These are phyloP conservation scores for Calcarisporium arbuscula DNA, from an alignment of 2,329 filamentous ascomycete species.

Conservation along the genomic window DNA sequence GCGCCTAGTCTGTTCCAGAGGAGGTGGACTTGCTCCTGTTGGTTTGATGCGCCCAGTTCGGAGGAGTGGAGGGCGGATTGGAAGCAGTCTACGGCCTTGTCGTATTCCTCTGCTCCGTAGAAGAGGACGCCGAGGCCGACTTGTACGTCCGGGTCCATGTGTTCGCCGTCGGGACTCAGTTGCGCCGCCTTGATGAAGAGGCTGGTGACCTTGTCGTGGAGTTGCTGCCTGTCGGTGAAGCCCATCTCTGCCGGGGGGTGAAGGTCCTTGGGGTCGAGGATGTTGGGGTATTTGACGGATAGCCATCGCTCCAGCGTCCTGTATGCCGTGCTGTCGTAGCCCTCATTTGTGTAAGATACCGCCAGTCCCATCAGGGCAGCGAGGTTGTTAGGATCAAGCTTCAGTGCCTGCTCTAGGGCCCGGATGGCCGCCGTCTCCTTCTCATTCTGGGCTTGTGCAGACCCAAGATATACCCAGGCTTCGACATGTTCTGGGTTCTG, in stretches of 20 bases:
- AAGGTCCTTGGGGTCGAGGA: conserved; percentile 66
- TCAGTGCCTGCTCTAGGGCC: conserved; percentile 84
- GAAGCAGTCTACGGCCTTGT: conserved; percentile 98
- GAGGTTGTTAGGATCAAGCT: conserved; percentile 79
- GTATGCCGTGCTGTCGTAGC: conserved; percentile 95
- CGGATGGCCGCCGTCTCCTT: conserved; percentile 96
- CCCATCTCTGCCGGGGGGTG: conserved; percentile 77
- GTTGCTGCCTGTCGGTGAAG: conserved; percentile 84
- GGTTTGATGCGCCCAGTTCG: conserved; percentile 77
- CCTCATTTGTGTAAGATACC: conserved; percentile 97
- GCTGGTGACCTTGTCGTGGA: conserved; percentile 86
- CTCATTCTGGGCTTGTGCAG: conserved; percentile 94
- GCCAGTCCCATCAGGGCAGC: conserved; percentile 90
- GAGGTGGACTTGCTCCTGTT: conserved; percentile 79
- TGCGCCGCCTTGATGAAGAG: conserved; percentile 91
- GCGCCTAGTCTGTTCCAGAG: conserved; percentile 97
- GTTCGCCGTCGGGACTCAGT: conserved; percentile 81
- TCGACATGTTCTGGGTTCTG: conserved; percentile 82
- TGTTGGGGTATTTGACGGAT: conserved; percentile 83
- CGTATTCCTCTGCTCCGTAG: conserved; percentile 96
- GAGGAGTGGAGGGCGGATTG: conserved; percentile 80
- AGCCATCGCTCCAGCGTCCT: conserved; percentile 95
- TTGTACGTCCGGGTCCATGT: conserved; percentile 98
- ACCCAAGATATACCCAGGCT: conserved; percentile 88
- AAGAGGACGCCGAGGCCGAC: conserved; percentile 95